Evolutionary conservation across 495 filamentous ascomycete genomes (phyloP).

Genomic region (Emericellopsis terricola): DNA sequence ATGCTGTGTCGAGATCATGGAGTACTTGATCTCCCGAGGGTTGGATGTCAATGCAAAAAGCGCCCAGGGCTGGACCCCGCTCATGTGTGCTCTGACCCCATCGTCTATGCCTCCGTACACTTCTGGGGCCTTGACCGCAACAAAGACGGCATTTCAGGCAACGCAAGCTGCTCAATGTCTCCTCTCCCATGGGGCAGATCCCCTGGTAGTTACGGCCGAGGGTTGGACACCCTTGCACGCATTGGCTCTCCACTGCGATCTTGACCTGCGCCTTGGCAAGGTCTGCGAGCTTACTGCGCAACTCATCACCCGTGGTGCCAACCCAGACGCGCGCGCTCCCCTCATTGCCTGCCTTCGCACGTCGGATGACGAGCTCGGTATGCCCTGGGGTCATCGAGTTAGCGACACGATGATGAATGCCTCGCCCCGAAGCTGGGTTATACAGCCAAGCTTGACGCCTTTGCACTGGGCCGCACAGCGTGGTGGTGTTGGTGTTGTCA

Average conservation of each 20-base stretch:
- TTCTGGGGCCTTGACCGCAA: too few species aligned
- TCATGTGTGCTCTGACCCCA: conserved; percentile 9
- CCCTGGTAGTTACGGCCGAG: conserved; percentile 5
- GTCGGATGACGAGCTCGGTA: neutral
- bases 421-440: neutral
- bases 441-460: neutral
- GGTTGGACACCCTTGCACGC: conserved; percentile 8
- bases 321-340: neutral
- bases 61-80: conserved; percentile 9
- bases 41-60: conserved; percentile 6
- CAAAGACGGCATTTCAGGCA: neutral
- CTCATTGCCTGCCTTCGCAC: neutral
- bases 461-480: neutral
- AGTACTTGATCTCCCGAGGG: conserved; percentile 6
- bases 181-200: conserved; percentile 5
- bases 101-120: neutral
- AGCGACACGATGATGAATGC: neutral
- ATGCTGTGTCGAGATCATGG: conserved; percentile 4
- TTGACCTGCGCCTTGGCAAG: neutral
- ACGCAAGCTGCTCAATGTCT: conserved; percentile 1
- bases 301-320: neutral
- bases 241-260: conserved; percentile 1
- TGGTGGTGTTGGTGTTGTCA: neutral
- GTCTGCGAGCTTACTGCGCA: neutral
- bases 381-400: neutral